Evolutionary conservation across 2,329 filamentous ascomycete genomes (phyloP).

Genomic region (Ramichloridium luteum): DNA sequence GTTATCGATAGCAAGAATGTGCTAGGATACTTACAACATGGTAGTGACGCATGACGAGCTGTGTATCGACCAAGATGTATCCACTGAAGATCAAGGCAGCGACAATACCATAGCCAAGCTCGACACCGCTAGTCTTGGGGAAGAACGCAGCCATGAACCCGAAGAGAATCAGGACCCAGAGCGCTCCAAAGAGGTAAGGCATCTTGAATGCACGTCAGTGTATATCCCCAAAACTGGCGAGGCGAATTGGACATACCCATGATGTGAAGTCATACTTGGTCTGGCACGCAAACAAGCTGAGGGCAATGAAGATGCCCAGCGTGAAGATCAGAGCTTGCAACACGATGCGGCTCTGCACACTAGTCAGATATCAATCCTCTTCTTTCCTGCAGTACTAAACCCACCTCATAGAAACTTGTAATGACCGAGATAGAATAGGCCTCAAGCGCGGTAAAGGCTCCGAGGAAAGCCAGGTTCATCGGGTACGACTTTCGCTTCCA

Average conservation of each 20-base stretch:
- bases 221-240: neutral
- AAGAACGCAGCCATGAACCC: slow-evolving; percentile 89
- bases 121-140: slow-evolving; percentile 65
- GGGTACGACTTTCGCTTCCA: slow-evolving; percentile 61
- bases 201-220: slow-evolving; percentile 32
- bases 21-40: slow-evolving; percentile 61
- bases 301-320: slow-evolving; percentile 49
- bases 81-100: slow-evolving; percentile 80
- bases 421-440: slow-evolving; percentile 89
- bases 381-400: too few relatives aligned
- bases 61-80: slow-evolving; percentile 93
- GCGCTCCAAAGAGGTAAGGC: slow-evolving; percentile 79
- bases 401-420: slow-evolving; percentile 71
- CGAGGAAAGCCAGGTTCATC: slow-evolving; percentile 84
- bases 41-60: slow-evolving; percentile 88
- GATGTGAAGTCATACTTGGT: slow-evolving; percentile 96
- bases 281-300: slow-evolving; percentile 82
- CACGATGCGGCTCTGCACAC: slow-evolving; percentile 54
- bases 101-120: slow-evolving; percentile 74
- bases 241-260: slow-evolving; percentile 43
- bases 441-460: slow-evolving; percentile 79
- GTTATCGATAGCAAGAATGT: neutral
- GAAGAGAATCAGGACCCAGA: slow-evolving; percentile 86
- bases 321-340: slow-evolving; percentile 85
- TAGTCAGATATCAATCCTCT: neutral